Base-by-base conservation (phyloP, 257 asterid species). In the Solanum infundibuliforme region DNA sequence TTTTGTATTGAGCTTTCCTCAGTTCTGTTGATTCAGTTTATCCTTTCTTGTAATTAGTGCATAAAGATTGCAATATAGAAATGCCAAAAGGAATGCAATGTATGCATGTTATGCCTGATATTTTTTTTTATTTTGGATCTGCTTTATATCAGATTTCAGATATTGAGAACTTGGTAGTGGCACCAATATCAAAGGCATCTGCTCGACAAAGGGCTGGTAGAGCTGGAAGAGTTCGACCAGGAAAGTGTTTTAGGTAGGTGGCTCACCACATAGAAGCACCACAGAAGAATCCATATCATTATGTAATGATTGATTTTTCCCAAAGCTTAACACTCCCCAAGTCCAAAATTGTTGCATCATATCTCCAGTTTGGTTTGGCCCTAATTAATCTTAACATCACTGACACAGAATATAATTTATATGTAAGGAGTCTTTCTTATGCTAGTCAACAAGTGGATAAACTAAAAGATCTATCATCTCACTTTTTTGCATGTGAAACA, bases 161-260 rank as follows among this genome's bases (percentile, higher is more conserved):
- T 92, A 94, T 95, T 91, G 99, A 97, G 87, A 97, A 91, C 91
- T 90, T 97, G 91, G 92, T 97, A 5, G 98, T 95, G 93, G 95
- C 98, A 73, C 98, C 99, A 66, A 96, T 97, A 92, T 97, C 98
- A 31, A 95, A 92, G 94, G 98, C 98, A 72, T 97, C 98, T 88
- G 99, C 99, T 79, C 90, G 96, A 87, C 99, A 97, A 93, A 94
- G 99, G 91, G 94, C 99, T 86, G 99, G 99, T 86, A 94, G 99
- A 90, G 98, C 98, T 86, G 99, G 99, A 90, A 95, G 99, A 92
- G 90, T 95, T 88, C 94, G 99, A 48, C 99, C 99, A 1, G 99
- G 99, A 83, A 97, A 95, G 90, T 97, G 99, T 92, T 97, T 94
- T 93, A 95, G 99, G 99, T 97, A 73, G 68, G 85, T 81, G 69